Percentiles rank a stretch among this genome's conserved stretches.
Evolutionary conservation across 495 filamentous ascomycete species (phyloP).

Genomic region (Aspergillus bridgeri): DNA sequence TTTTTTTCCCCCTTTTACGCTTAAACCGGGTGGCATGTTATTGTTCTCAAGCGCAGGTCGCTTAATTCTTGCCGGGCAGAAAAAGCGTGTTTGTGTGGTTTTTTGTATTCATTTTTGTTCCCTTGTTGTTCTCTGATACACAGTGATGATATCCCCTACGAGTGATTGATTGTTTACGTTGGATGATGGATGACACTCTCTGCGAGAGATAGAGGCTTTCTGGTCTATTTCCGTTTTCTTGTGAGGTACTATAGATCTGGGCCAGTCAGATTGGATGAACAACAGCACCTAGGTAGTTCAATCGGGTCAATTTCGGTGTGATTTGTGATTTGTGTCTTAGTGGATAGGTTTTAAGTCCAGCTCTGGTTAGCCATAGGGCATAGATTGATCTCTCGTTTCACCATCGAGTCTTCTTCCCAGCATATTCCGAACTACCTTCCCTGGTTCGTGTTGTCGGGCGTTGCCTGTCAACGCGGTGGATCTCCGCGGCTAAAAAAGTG

Average conservation of each 20-base stretch:
- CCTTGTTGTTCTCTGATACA: slow-evolving; percentile 7
- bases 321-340: neutral
- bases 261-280: slow-evolving; percentile 14
- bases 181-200: neutral
- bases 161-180: neutral
- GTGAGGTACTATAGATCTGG: slow-evolving; percentile 8
- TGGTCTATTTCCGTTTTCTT: neutral
- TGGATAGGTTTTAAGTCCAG: neutral
- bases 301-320: neutral
- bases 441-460: neutral
- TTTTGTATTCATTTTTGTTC: slow-evolving; percentile 7
- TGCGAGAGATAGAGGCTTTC: neutral
- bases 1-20: slow-evolving; percentile 1
- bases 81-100: slow-evolving; percentile 11
- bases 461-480: slow-evolving; percentile 2
- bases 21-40: slow-evolving; percentile 13
- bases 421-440: too few species aligned
- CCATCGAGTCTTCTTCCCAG: too few species aligned
- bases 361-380: neutral
- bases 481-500: neutral
- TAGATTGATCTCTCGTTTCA: neutral
- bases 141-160: neutral
- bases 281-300: neutral
- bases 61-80: slow-evolving; percentile 8
- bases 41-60: slow-evolving; percentile 18